These are phyloP conservation scores for Fusarium duplospermum DNA, from an alignment of 2,329 filamentous ascomycete species.

Conservation along the genomic window DNA sequence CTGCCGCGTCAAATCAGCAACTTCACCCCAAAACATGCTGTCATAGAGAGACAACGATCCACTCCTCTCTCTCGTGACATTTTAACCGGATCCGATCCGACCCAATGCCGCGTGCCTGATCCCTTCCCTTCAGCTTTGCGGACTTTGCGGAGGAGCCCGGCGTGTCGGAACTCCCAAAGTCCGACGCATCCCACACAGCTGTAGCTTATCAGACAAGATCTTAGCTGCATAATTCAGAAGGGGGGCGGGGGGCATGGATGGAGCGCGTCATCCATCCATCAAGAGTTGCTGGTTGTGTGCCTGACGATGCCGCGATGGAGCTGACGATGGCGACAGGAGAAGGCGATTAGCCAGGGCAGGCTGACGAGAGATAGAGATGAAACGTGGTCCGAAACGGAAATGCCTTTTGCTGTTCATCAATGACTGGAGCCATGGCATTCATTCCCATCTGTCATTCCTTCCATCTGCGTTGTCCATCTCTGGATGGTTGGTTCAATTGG, in stretches of 20 bases:
- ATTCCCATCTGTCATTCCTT: not conserved
- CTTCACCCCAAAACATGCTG: not conserved
- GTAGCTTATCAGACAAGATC: conserved; percentile 40
- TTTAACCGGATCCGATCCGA: not conserved
- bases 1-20: not conserved
- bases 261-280: conserved; percentile 36
- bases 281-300: conserved; percentile 10
- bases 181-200: conserved; percentile 18
- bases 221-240: conserved; percentile 25
- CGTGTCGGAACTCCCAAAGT: conserved; percentile 9
- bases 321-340: conserved; percentile 7
- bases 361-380: not conserved
- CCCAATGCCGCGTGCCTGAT: conserved; percentile 12
- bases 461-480: conserved; percentile 24
- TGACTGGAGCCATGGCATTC: conserved; percentile 7
- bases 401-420: not conserved
- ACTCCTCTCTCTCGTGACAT: not conserved
- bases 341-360: not conserved
- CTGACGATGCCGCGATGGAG: conserved; percentile 9
- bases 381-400: not conserved
- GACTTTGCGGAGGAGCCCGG: conserved; percentile 29
- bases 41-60: not conserved
- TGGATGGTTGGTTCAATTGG: conserved; percentile 7
- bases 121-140: not conserved
- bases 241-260: not conserved